These are phyloP conservation scores for Solanum habrochaites DNA, from an alignment of 257 asterid genomes.

Conservation along the genomic window DNA sequence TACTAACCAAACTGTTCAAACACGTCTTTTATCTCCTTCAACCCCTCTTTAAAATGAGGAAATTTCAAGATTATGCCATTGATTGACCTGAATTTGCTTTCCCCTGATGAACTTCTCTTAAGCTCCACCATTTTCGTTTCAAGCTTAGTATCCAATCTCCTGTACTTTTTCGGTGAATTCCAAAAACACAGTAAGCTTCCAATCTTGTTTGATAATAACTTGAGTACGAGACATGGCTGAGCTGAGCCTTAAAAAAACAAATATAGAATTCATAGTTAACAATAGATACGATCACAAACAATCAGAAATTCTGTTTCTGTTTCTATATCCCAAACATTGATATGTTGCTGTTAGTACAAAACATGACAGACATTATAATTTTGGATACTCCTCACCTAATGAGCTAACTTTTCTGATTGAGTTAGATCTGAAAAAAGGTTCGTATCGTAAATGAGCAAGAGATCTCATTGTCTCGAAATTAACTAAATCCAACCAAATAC, in stretches of 20 bases:
- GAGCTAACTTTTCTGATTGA: background rate
- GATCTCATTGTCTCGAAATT: background rate
- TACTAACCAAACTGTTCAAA: conserved; percentile 33
- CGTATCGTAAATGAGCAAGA: background rate
- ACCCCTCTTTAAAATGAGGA: conserved; percentile 33
- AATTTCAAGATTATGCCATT: conserved; percentile 36
- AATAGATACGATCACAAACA: background rate
- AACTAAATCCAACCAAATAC: background rate
- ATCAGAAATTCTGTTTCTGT: background rate
- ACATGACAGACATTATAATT: background rate
- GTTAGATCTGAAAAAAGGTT: background rate
- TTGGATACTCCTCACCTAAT: background rate
- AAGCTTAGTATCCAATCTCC: conserved; percentile 22
- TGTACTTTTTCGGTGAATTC: conserved; percentile 16
- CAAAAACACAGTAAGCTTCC: conserved; percentile 16
- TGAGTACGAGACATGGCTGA: conserved; percentile 4
- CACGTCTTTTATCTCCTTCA: conserved; percentile 23
- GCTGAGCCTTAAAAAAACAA: background rate
- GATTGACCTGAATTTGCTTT: conserved; percentile 24
- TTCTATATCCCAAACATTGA: background rate
- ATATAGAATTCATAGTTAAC: background rate
- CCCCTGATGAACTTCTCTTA: conserved; percentile 10
- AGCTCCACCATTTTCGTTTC: conserved; percentile 31
- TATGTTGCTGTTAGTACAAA: background rate
- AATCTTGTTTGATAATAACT: conserved; percentile 13